Percentiles rank a stretch among this genome's conserved stretches.
phyloP scores from a whole-genome alignment of 2,329 filamentous ascomycete genomes.

The Colletotrichum chlorophyti region DNA sequence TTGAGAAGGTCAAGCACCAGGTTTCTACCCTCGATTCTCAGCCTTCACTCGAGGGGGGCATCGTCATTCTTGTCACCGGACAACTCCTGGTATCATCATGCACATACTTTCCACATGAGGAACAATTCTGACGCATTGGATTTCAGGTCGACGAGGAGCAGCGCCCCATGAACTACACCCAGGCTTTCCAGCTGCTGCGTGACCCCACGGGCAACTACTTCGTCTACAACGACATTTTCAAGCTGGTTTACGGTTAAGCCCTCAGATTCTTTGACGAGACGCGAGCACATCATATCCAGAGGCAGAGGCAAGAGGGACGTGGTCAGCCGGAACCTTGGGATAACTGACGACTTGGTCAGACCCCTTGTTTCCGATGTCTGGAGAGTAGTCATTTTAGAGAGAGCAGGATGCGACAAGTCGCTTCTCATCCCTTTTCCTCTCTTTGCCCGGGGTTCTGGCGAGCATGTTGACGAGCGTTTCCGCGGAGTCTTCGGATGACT shows the following conservation, averaged over 20 bases:
- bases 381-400: constrained; percentile 1
- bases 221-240: constrained; percentile 95
- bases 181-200: constrained; percentile 84
- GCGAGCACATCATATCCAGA: not conserved
- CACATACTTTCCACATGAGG: not conserved
- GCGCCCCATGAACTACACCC: constrained; percentile 88
- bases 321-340: not conserved
- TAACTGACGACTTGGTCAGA: constrained; percentile 8
- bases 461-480: constrained; percentile 7
- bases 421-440: not conserved
- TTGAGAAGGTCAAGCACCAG: constrained; percentile 81
- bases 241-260: constrained; percentile 74
- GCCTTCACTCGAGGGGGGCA: constrained; percentile 73
- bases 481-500: too few relatives aligned
- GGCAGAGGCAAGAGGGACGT: not conserved
- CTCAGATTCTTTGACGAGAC: not conserved
- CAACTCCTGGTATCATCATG: constrained; percentile 72
- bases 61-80: constrained; percentile 89
- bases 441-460: not conserved
- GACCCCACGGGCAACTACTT: constrained; percentile 75
- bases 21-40: constrained; percentile 83
- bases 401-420: not conserved
- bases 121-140: not conserved
- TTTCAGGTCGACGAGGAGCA: constrained; percentile 82
- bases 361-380: not conserved